Evolutionary conservation across 768 basidiomycete genomes (phyloP), one percentile per base, ranked within the genome.

Genomic region (Tylopilus plumbeoviolaceoides): DNA sequence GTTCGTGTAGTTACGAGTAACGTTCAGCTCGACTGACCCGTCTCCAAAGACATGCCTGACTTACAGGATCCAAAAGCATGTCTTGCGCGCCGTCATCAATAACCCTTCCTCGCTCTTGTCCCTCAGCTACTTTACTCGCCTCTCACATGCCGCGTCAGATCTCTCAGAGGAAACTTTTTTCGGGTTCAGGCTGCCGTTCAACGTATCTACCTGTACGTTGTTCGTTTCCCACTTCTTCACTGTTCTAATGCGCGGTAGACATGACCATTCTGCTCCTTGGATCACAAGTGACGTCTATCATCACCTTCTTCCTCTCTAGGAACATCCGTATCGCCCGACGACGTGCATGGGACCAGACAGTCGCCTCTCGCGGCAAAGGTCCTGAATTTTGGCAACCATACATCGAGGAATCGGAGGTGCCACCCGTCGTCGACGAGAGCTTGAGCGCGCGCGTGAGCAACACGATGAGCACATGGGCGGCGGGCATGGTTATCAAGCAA

Each of bases 351-450:
- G 84, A 81, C 18, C 86, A 94, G 64, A 95, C 92, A 0, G 83
- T 95, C 27, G 72, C 78, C 7, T 95, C 91, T 5, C 81, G 93
- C 1, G 86, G 86, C 12, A 95, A 95, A 60, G 83, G 85, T 0
- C 72, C 78, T 0, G 83, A 88, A 9, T 95, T 95, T 72, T 98
- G 91, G 91, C 75, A 78, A 53, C 81, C 83, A 0, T 91, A 91
- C 55, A 81, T 88, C 0, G 87, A 94, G 63, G 91, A 92, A 67
- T 89, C 87, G 87, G 77, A 83, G 23, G 63, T 71, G 2, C 87
- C 88, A 0, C 84, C 81, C 0, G 58, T 59, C 1, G 67, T 78
- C 6, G 59, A 69, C 11, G 66, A 68, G 33, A 51, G 48, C 23
- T 55, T 42, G 62, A 70, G 35, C 60, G 70, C n/a, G 54, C 56